Base-by-base conservation (phyloP, 345 rosid species). In the Eucalyptus rudis region DNA sequence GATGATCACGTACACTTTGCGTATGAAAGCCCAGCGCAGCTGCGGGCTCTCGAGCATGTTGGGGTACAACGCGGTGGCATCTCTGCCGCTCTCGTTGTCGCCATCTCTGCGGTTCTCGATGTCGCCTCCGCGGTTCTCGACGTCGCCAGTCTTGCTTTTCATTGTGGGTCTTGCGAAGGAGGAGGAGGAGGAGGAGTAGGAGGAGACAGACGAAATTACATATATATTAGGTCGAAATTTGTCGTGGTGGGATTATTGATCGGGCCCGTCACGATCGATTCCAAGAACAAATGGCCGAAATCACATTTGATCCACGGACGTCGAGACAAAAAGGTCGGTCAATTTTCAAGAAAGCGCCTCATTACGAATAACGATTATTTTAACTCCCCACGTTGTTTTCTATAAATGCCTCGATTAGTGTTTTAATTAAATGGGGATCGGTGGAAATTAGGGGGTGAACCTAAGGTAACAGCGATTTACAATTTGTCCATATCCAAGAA, bases 11-110 rank as follows among this genome's bases (percentile, higher is more conserved):
- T 95, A 96, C 2, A 96, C 95, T 81, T 96, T 94, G 86, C 97
- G 89, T 36, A 94, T 92, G 90, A 96, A 95, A 6, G 92, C 92
- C 98, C 98, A 96, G 2, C 97, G 96, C n/a, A 94, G 90, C 92
- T 92, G 90, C 19, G 95, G 91, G 80, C 86, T 90, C 90, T 94
- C 97, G 7, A 93, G 89, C 89, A 80, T 89, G 79, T 27, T 80
- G n/a, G 90, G 84, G 87, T 58, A 59, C 56, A 89, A 49, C 24
- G 50, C 68, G 76, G 43, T 36, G 43, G 47, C 20, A 29, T 27
- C 24, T 50, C 27, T 24, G 29, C 87, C 85, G 3, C 86, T 52
- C 66, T 79, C 90, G 86, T 3, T 1, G 24, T 52, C 56, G 56
- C 56, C 29, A 29, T 29, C 14, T 51, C 45, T 24, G 29, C 89